Evolutionary conservation across 1,284 basidiomycete species (phyloP), one percentile per base, ranked within the genome.

Genomic region (Cryptococcus deneoformans): DNA sequence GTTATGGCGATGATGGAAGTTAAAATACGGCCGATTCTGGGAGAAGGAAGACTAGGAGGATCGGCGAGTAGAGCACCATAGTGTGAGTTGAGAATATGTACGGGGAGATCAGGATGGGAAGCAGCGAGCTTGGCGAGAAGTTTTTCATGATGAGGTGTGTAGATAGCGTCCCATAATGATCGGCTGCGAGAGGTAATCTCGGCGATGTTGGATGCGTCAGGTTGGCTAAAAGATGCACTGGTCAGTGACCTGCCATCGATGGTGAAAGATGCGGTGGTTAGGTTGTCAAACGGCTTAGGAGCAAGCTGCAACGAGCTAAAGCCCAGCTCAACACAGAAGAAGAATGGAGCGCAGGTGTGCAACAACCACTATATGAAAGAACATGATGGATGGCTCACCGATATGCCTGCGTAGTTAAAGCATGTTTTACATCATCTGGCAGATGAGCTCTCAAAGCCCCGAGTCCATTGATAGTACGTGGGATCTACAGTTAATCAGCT

Each of bases 1-100:
- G 92, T 87, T 58, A 92, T 88, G 46, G 90, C 94, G 53, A 95
- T 87, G 42, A 97, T 83, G 40, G 89, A 92, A 45, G 92, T 90
- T 66, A 95, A 77, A 24, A 91, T 85, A 58, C 94, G 86, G 73
- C 89, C 90, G 63, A 96, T 58, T 40, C 46, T 57, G 54, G 58
- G 59, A 46, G 60, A 24, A 8, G 57, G 49, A 5, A 47, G 38
- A 29, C 16, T 40, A 59, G 66, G 35, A 66, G 88, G 77, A 68
- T 89, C 90, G 54, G 90, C 81, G 65, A 98, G 86, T 16, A 97
- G 84, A 20, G 88, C 81, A 61, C 92, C 92, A 78, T 99, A 99
- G 65, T 84, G 82, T 60, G 86, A 85, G 76, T 91, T 86, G 80
- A 98, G 89, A 76, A 99, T 96, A 80, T 95, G 95, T 60, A 89